Percentiles rank a stretch among this genome's conserved stretches.
Evolutionary conservation across 2,329 filamentous ascomycete species (phyloP).

Genomic region (Didymella lethalis): DNA sequence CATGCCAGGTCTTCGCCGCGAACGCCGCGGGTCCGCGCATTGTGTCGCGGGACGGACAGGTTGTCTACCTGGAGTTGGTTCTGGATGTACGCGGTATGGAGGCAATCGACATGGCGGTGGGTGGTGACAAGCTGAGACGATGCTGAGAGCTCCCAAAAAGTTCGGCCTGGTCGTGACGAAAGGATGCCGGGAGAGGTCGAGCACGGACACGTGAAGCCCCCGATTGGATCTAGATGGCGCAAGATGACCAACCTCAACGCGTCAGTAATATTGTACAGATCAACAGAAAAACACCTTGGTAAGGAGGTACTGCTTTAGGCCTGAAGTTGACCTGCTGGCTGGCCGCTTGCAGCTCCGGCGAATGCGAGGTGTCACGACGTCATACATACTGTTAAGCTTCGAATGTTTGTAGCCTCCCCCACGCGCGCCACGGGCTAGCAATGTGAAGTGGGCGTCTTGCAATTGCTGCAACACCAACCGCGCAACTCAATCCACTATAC

Average conservation of each 20-base stretch:
- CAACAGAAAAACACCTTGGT: no score
- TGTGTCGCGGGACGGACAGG: constrained; percentile 33
- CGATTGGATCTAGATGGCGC: constrained; percentile 18
- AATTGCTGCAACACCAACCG: background rate
- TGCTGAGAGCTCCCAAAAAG: constrained; percentile 36
- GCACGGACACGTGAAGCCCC: constrained; percentile 32
- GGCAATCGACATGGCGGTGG: constrained; percentile 41
- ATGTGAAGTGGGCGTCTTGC: background rate
- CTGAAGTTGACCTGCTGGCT: background rate
- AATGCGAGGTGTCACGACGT: constrained; percentile 17
- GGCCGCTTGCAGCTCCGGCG: background rate
- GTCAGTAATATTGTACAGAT: constrained; percentile 16
- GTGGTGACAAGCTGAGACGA: constrained; percentile 21
- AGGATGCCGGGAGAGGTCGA: constrained; percentile 19
- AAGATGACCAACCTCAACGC: constrained; percentile 22
- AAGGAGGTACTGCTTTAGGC: background rate
- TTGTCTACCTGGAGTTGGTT: constrained; percentile 34
- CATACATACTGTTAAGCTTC: constrained; percentile 17
- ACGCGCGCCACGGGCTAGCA: background rate
- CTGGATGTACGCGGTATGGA: constrained; percentile 25
- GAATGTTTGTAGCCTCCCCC: constrained; percentile 9
- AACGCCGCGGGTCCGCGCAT: constrained; percentile 47
- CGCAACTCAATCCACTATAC: background rate
- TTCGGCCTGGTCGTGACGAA: constrained; percentile 43
- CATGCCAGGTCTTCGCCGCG: constrained; percentile 47